A percentile compares a stretch with the other conserved stretches of the same genome.
Evolutionary conservation across 306 rosid genomes (phyloP).

Genomic region (Corylus heterophylla): DNA sequence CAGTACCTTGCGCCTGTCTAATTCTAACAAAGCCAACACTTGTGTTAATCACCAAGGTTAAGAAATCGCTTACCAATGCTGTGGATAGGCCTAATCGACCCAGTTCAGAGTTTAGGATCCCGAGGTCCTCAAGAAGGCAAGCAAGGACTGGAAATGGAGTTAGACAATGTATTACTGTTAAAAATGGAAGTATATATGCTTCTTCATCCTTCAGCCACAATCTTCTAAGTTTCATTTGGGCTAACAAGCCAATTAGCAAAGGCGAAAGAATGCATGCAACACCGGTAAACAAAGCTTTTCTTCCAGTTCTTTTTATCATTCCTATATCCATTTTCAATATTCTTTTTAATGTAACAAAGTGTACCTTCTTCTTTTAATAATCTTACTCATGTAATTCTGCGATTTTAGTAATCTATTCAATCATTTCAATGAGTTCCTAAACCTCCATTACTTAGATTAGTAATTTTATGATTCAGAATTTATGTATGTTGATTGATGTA

Average conservation of each 20-base stretch:
- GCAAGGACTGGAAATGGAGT: conserved; percentile 40
- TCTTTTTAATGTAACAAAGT: too few relatives aligned
- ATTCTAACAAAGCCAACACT: background rate
- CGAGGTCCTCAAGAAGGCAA: conserved; percentile 36
- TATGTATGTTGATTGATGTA: too few relatives aligned
- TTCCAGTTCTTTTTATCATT: conserved; percentile 46
- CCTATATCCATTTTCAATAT: conserved; percentile 61
- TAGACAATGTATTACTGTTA: conserved; percentile 9
- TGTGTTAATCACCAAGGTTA: background rate
- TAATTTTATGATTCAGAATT: too few relatives aligned
- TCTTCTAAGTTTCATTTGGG: background rate
- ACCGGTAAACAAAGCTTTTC: conserved; percentile 38
- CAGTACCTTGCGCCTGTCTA: accelerated
- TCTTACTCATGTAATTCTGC: too few relatives aligned
- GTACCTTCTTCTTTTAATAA: too few relatives aligned
- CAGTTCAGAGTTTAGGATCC: conserved; percentile 50
- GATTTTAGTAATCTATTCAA: too few relatives aligned
- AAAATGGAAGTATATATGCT: background rate
- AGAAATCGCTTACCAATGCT: conserved; percentile 39
- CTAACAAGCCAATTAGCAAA: background rate
- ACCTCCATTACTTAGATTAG: too few relatives aligned
- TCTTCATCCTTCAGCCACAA: background rate
- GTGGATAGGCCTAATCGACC: conserved; percentile 54
- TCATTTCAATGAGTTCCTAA: too few relatives aligned
- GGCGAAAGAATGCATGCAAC: conserved; percentile 24